Evolutionary conservation across 805 yeast species (phyloP), one percentile per base, ranked within the genome.

Genomic region (Candida koratica): DNA sequence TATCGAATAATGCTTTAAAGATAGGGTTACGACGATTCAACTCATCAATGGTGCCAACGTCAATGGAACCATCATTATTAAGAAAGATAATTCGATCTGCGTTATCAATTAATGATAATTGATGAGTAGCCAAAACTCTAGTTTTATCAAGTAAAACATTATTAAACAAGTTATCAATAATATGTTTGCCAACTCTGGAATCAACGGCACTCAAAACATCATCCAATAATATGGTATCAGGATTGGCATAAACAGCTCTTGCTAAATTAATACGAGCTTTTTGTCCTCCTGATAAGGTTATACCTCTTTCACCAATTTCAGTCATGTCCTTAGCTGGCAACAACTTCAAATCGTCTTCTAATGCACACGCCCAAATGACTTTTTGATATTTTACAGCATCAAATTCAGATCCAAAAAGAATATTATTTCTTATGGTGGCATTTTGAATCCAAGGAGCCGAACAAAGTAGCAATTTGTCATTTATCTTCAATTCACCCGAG

Each of bases 1-100:
- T 75, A 28, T 73, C 69, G 61, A 80, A 66, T 47, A 81, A 62
- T 10, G 69, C 64, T 14, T 58, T 59, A 49, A 84, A 80, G 6
- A 65, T 69, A 3, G 48, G 34, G 44, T 73, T 79, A 38, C 60
- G 51, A 5, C 27, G 32, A 13, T 42, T 42, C 38, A 67, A 57
- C 36, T 64, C 63, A 4, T 49, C 42, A 15, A 55, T 44, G 1
- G 59, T 48, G n/a, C 70, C 71, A 24, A 56, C 58, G 38, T 67
- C 71, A 32, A 60, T 54, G 3, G 64, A 41, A 5, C 72, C 71
- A 43, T 64, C 67, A 31, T 69, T 70, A 40, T 61, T 63, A 40
- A 66, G 54, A 36, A 54, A 66, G 4, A 61, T 51, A 27, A 66
- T 49, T 40, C 56, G 52, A 51, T 66, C 70, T 16, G 71, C 72